Conservation (phyloP, 257 asterid species). For the Leptodermis oblonga region DNA sequence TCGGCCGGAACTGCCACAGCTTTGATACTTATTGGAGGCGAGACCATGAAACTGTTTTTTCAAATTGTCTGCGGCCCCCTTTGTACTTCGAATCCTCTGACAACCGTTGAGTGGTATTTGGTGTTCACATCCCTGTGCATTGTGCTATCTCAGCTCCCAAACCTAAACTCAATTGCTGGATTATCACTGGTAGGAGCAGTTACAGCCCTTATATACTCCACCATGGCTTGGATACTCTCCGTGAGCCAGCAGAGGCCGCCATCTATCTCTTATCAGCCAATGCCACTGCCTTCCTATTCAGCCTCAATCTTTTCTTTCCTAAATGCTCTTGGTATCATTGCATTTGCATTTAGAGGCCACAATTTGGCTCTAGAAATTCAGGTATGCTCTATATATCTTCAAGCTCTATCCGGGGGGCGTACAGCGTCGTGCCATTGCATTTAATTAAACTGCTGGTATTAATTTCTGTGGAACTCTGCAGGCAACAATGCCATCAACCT, state of each 20-base stretch:
- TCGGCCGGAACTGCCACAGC: slow-evolving; percentile 99
- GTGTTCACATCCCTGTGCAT: slow-evolving; percentile 96
- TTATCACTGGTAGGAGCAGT: slow-evolving; percentile 94
- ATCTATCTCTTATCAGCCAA: slow-evolving; percentile 61
- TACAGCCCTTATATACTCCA: slow-evolving; percentile 84
- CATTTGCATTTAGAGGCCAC: slow-evolving; percentile 95
- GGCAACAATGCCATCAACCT: slow-evolving; percentile 99
- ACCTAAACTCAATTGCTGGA: slow-evolving; percentile 97
- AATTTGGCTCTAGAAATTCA: slow-evolving; percentile 91
- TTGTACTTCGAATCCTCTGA: slow-evolving; percentile 85
- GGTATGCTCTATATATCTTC: slow-evolving; percentile 30
- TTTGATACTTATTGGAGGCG: slow-evolving; percentile 89
- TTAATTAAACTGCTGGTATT: background rate
- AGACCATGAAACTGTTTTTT: slow-evolving; percentile 96
- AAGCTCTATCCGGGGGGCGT: background rate
- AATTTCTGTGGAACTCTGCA: slow-evolving; percentile 21
- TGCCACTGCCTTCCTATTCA: slow-evolving; percentile 54
- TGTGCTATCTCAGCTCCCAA: slow-evolving; percentile 90
- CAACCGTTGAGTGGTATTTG: slow-evolving; percentile 96
- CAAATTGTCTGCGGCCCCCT: slow-evolving; percentile 88
- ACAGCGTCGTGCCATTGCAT: background rate
- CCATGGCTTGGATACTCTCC: slow-evolving; percentile 98
- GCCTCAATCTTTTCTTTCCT: slow-evolving; percentile 65
- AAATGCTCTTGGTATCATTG: slow-evolving; percentile 91
- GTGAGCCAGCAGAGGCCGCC: slow-evolving; percentile 87